Base-by-base conservation (phyloP, 352 stramenopile genomes). In the Globisporangium radiosum region DNA sequence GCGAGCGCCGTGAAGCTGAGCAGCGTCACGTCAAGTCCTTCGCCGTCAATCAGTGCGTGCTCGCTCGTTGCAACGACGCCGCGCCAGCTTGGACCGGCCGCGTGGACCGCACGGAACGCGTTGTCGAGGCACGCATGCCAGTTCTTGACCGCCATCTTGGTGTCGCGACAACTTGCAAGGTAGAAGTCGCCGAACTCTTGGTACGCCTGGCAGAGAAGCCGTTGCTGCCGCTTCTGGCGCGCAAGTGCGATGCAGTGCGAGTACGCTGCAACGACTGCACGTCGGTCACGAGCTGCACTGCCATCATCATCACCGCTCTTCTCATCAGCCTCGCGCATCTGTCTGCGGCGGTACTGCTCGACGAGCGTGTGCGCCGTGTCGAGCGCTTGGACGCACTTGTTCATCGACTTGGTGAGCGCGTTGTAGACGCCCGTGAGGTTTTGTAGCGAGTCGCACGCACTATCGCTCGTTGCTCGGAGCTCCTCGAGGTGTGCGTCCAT, bases 61-160 rank as follows among this genome's bases (percentile, higher is more conserved):
- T 53, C 43, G 44, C 53, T n/a, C 45, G 54, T 49, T 25, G 47
- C 43, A 11, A 89, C 36, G 8, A 79, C 63, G 11, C 88, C 67
- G 37, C 79, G 71, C 82, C 82, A 92, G 17, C 52, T 73, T 11
- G 7, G 40, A 33, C 25, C 25, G 7, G 40, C 40, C 11, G 40
- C 40, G 1, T 60, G 60, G 0, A 67, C 62, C 8, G 83, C 65
- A 36, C 80, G 73, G 3, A 89, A 90, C 0, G 83, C 78, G 39
- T 90, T 90, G 50, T 94, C 85, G 51, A 94, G 64, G 7, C 62
- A 70, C 52, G 92, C 85, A 6, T 85, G 70, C 85, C 85, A 94
- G 25, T 56, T 63, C 48, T 90, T 92, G 17, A 65, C 51, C n/a
- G 82, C 85, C 14, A 63, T 45, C 52, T 72, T 66, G 54, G n/a